Percentiles rank a stretch among this genome's conserved stretches.
These are phyloP conservation scores for Xerocomellus intermedius DNA, from an alignment of 768 basidiomycete species.

Conservation along the genomic window DNA sequence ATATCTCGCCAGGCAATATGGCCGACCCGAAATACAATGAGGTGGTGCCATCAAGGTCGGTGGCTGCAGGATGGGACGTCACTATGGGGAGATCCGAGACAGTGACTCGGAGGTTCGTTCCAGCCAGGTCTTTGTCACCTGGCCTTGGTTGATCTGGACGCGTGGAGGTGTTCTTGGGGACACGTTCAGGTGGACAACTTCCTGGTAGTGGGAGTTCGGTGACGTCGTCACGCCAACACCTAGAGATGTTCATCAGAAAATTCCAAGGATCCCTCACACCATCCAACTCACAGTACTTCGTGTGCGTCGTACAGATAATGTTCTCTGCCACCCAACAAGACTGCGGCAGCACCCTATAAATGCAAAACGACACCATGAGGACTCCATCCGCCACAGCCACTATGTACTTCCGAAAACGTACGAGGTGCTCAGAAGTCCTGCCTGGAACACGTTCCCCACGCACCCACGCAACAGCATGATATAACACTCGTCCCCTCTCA, in stretches of 20 bases:
- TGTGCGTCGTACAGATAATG: not conserved
- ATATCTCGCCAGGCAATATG: not conserved
- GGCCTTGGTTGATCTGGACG: not conserved
- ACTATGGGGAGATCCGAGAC: not conserved
- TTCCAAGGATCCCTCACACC: not conserved
- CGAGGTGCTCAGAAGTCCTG: slow-evolving; percentile 4
- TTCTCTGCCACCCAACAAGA: not conserved
- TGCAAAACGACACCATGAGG: not conserved
- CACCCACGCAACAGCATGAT: not conserved
- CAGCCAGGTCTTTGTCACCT: not conserved
- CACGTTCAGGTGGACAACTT: not conserved
- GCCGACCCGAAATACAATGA: slow-evolving; percentile 5
- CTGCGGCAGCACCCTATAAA: not conserved
- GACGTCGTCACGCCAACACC: not conserved
- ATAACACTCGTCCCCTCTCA: not conserved
- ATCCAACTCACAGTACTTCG: slow-evolving; percentile 2
- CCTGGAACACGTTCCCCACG: not conserved
- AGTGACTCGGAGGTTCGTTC: not conserved
- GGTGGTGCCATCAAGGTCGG: not conserved
- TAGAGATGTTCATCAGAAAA: not conserved
- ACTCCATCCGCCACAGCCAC: not conserved
- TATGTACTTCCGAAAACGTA: not conserved
- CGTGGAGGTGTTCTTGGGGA: too few relatives aligned
- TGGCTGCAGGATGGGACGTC: not conserved
- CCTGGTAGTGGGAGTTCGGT: not conserved